Evolutionary conservation across 2,329 filamentous ascomycete species (phyloP), one percentile per base, ranked within the genome.

Genomic region (Magnaporthiopsis incrustans): DNA sequence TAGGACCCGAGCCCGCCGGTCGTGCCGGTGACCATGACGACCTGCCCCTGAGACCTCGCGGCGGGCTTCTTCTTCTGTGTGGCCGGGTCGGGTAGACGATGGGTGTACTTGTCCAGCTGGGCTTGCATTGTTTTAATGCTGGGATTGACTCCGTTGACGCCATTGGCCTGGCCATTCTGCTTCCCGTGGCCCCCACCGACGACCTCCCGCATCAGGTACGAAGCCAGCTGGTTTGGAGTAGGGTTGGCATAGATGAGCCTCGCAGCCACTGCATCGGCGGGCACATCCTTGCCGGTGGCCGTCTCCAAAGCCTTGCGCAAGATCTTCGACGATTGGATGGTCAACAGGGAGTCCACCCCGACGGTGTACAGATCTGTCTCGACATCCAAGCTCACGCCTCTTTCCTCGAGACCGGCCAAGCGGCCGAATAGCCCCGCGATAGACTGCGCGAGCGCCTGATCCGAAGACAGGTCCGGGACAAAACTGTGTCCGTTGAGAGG

Each of bases 1-100:
- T 82, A 81, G 4, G 75, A 78, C 0, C 81, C 81, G 25, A 84
- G 67, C 5, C 77, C 79, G 10, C 81, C 81, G 0, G 81, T 83
- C 5, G 77, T 79, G 18, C 79, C 82, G 0, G 80, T 83, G 26
- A 84, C 70, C 3, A 79, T 62, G 7, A 82, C 74, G 4, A 72
- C 77, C 63, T 81, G 74, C 57, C 73, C 73, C 1, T 75, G 70
- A 38, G 73, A 70, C 0, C 66, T 64, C 1, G 75, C 71, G 2
- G 71, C 63, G 6, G 72, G 70, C 61, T 74, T 74, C 8, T 30
- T 15, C 38, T 61, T 26, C 60, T 61, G 60, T 25, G 4, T 4
- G 4, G 38, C 15, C 3, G 60, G 35, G 59, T 68, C 64, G 4
- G 69, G 72, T 27, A 77, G 67, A 62, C 74, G 65, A 8, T 63